These are phyloP conservation scores for Ephemerocybe angulata DNA, from an alignment of 768 basidiomycete genomes.

Conservation along the genomic window DNA sequence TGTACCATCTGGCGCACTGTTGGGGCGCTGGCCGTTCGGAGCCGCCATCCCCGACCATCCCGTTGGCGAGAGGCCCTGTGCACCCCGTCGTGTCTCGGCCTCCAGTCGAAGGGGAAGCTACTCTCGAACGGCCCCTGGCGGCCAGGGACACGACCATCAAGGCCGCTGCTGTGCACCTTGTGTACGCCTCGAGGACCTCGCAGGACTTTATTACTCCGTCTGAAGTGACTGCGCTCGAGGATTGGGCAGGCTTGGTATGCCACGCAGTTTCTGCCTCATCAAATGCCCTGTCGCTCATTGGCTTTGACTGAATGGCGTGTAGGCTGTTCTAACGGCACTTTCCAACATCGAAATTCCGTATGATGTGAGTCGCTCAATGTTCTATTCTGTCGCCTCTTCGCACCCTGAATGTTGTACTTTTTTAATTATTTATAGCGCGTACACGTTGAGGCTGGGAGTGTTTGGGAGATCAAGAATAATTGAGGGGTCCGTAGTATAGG, in stretches of 20 bases:
- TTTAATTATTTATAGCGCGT: conserved; percentile 35
- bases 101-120: conserved; percentile 19
- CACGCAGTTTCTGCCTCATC: conserved; percentile 5
- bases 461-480: conserved; percentile 44
- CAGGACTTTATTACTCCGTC: conserved; percentile 73
- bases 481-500: too few relatives aligned
- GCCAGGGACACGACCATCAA: conserved; percentile 41
- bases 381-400: conserved; percentile 7
- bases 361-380: conserved; percentile 40
- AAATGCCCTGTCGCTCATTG: too few relatives aligned
- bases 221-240: conserved; percentile 55
- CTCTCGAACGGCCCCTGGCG: conserved; percentile 18
- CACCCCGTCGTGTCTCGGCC: conserved; percentile 32
- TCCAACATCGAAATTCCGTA: conserved; percentile 41
- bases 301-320: not conserved
- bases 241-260: conserved; percentile 52
- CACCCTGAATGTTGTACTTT: too few relatives aligned
- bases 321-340: conserved; percentile 59
- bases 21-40: conserved; percentile 44
- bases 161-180: conserved; percentile 79
- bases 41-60: conserved; percentile 29
- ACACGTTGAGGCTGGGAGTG: conserved; percentile 52
- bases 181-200: conserved; percentile 73
- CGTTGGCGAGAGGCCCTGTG: conserved; percentile 44
- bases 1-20: conserved; percentile 73